These are phyloP conservation scores for Magnolia kwangsiensis DNA, from an alignment of 164 flowering plant genomes.

Conservation along the genomic window DNA sequence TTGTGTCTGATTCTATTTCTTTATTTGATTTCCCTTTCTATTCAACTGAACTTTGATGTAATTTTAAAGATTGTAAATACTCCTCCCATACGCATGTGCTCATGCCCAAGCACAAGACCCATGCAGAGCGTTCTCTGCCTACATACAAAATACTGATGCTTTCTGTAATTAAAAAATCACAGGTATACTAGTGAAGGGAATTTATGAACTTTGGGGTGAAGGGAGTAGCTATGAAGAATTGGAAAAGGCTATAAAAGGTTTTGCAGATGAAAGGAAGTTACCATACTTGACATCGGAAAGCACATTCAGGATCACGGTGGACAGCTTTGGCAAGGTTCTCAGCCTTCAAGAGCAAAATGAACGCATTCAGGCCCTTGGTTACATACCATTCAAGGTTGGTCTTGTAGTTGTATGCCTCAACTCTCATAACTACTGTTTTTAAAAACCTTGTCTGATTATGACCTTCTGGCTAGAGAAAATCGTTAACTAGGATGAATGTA, in stretches of 20 bases:
- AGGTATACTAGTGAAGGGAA: slow-evolving; percentile 96
- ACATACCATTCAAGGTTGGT: slow-evolving; percentile 83
- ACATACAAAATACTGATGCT: not conserved
- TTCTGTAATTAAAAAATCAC: slow-evolving; percentile 8
- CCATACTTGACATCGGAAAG: slow-evolving; percentile 63
- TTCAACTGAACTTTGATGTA: not conserved
- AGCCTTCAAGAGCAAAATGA: slow-evolving; percentile 73
- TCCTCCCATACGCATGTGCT: not conserved
- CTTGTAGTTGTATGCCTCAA: not conserved
- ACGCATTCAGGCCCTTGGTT: slow-evolving; percentile 50
- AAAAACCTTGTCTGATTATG: too few species aligned
- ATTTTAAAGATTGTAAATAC: not conserved
- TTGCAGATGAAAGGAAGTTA: slow-evolving; percentile 68
- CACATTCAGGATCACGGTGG: slow-evolving; percentile 74
- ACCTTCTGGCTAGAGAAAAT: too few species aligned
- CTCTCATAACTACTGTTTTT: too few species aligned
- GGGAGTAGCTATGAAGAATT: slow-evolving; percentile 75
- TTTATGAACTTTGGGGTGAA: slow-evolving; percentile 98
- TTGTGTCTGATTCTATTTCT: not conserved
- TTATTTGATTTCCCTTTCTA: not conserved
- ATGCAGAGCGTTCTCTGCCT: not conserved
- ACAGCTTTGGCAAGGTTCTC: slow-evolving; percentile 80
- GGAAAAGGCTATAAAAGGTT: slow-evolving; percentile 57
- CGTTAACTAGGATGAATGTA: too few species aligned
- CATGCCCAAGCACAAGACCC: not conserved